These are phyloP conservation scores for Yamadazyma diddensiae DNA, from an alignment of 1,139 yeast species.

Conservation along the genomic window DNA sequence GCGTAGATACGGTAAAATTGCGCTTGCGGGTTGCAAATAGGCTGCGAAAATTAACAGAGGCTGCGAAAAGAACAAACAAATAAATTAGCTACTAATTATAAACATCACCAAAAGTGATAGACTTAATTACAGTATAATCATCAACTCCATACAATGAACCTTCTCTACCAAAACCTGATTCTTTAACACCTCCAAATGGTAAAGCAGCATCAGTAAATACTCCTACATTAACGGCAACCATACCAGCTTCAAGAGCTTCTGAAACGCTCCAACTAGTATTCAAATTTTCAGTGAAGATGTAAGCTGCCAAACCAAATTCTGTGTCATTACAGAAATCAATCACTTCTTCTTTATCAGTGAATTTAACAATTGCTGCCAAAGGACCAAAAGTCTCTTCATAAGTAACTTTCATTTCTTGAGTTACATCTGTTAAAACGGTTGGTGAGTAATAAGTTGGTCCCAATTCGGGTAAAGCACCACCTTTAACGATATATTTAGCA, in stretches of 20 bases:
- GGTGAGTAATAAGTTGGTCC: constrained; percentile 42
- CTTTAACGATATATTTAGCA: constrained; percentile 38
- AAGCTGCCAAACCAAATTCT: constrained; percentile 45
- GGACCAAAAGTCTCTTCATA: constrained; percentile 50
- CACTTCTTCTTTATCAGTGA: constrained; percentile 40
- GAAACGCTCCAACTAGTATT: constrained; percentile 55
- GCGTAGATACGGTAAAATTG: constrained; percentile 6
- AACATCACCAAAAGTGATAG: constrained; percentile 38
- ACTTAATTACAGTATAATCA: constrained; percentile 41
- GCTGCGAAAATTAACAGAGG: constrained; percentile 1
- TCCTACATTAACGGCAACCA: constrained; percentile 48
- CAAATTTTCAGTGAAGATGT: constrained; percentile 41
- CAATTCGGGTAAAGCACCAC: constrained; percentile 37
- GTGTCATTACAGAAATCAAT: constrained; percentile 37
- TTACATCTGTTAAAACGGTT: constrained; percentile 38
- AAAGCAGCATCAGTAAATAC: constrained; percentile 45
- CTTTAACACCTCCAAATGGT: constrained; percentile 50
- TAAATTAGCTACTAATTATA: constrained; percentile 17
- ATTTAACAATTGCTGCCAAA: constrained; percentile 40
- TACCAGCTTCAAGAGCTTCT: constrained; percentile 42
- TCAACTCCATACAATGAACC: constrained; percentile 48
- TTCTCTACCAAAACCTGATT: constrained; percentile 50
- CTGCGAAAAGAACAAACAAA: not conserved
- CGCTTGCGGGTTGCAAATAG: constrained; percentile 1
- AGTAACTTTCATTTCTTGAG: constrained; percentile 37